A percentile compares a stretch with the other conserved stretches of the same genome.
Evolutionary conservation across 1,139 yeast species (phyloP).

Genomic region (Lodderomyces jiufengensis): DNA sequence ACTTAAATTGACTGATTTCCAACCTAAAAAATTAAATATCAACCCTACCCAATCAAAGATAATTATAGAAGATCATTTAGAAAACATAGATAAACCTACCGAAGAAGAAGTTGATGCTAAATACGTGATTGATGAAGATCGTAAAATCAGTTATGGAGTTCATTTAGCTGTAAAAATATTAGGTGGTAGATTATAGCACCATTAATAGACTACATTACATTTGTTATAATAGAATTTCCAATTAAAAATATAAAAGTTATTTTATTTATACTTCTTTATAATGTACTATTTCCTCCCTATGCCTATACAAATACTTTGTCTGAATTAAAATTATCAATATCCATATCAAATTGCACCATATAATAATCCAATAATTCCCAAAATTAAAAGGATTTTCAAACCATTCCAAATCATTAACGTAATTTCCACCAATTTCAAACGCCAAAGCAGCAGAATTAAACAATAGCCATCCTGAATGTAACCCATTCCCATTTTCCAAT

Average conservation of each 20-base stretch:
- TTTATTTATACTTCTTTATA: conserved; percentile 2
- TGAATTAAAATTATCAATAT: too few relatives aligned
- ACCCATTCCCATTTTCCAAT: conserved; percentile 17
- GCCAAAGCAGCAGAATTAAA: conserved; percentile 1
- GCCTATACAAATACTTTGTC: conserved; percentile 10
- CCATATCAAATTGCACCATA: too few relatives aligned
- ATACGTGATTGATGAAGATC: conserved; percentile 47
- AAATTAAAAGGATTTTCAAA: conserved; percentile 17
- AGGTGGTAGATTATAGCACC: conserved; percentile 65
- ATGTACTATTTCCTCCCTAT: conserved; percentile 4
- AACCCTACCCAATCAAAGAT: conserved; percentile 8
- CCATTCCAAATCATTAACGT: conserved; percentile 16
- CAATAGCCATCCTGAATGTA: conserved; percentile 12
- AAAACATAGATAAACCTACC: too few relatives aligned
- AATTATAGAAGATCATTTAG: conserved; percentile 9
- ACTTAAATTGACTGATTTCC: conserved; percentile 57
- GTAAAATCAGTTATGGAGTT: conserved; percentile 58
- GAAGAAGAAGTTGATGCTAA: conserved; percentile 16
- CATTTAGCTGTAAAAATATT: conserved; percentile 61
- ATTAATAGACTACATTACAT: too few relatives aligned
- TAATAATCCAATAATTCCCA: too few relatives aligned
- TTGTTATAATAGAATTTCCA: too few relatives aligned
- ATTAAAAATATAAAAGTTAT: too few relatives aligned
- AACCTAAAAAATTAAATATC: conserved; percentile 27
- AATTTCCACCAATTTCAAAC: conserved; percentile 1